Percentiles rank a stretch among this genome's conserved stretches.
Evolutionary conservation across 305 asterid genomes (phyloP).

Genomic region (Fraxinus velutina): DNA sequence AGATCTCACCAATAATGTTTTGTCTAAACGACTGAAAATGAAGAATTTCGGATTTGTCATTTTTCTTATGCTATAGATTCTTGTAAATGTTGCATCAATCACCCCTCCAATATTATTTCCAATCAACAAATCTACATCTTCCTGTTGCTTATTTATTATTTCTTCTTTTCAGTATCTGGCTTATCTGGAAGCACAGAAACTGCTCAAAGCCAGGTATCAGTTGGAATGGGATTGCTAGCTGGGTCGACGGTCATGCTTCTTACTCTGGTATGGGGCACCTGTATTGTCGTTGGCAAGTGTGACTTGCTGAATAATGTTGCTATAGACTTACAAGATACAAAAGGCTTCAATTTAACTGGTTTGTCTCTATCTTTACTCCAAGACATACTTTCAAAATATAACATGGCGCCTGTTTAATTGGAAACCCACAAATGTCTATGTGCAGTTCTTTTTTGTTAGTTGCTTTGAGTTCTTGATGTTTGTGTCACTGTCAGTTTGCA

Average conservation of each 20-base stretch:
- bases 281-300: constrained; percentile 80
- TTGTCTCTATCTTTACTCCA: constrained; percentile 17
- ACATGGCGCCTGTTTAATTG: neutral
- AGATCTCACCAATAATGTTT: neutral
- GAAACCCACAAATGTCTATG: neutral
- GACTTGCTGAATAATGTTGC: constrained; percentile 55
- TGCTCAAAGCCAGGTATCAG: constrained; percentile 93
- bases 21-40: neutral
- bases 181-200: constrained; percentile 68
- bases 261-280: constrained; percentile 82
- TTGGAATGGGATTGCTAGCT: constrained; percentile 93
- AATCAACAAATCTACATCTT: neutral
- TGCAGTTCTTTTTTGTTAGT: neutral
- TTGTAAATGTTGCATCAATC: neutral
- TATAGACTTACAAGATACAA: constrained; percentile 56
- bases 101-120: neutral
- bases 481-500: neutral
- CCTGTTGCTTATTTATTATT: constrained; percentile 1
- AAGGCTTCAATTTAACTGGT: constrained; percentile 70
- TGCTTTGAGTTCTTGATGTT: neutral
- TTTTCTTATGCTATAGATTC: neutral
- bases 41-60: neutral
- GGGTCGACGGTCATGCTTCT: constrained; percentile 96
- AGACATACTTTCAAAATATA: neutral
- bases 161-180: constrained; percentile 67